Evolutionary conservation across 345 rosid genomes (phyloP).

Genomic region (Erodium maritimum): DNA sequence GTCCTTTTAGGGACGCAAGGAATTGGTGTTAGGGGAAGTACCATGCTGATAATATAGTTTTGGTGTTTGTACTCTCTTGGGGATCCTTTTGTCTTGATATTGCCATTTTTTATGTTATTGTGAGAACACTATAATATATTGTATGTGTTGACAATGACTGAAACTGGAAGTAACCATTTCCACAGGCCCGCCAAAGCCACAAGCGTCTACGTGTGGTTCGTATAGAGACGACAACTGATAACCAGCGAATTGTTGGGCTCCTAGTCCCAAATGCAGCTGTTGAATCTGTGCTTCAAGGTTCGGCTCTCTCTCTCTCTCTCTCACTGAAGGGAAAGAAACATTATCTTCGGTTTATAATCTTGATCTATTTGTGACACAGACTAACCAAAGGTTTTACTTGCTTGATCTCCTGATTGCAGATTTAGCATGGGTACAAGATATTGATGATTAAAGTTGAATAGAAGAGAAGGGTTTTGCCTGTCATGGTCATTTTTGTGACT

Average conservation of each 20-base stretch:
- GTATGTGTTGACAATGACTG: background rate
- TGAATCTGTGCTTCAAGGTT: conserved; percentile 85
- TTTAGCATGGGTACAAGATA: conserved; percentile 91
- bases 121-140: background rate
- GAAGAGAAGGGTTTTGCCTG: background rate
- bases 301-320: conserved; percentile 12
- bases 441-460: conserved; percentile 38
- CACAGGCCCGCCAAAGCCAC: conserved; percentile 80
- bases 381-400: background rate
- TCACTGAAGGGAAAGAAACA: background rate
- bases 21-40: too few relatives aligned
- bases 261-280: conserved; percentile 88
- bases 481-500: background rate
- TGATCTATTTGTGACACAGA: background rate
- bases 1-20: too few relatives aligned
- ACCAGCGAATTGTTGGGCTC: conserved; percentile 74
- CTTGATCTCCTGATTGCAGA: conserved; percentile 30
- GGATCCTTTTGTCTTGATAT: too few relatives aligned
- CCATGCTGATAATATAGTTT: too few relatives aligned
- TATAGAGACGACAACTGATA: conserved; percentile 72
- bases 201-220: conserved; percentile 84
- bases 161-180: background rate
- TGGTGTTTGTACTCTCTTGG: too few relatives aligned
- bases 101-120: too few relatives aligned
- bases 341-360: background rate